Evolutionary conservation across 257 asterid genomes (phyloP).

Genomic region (Nicotiana noctiflora): DNA sequence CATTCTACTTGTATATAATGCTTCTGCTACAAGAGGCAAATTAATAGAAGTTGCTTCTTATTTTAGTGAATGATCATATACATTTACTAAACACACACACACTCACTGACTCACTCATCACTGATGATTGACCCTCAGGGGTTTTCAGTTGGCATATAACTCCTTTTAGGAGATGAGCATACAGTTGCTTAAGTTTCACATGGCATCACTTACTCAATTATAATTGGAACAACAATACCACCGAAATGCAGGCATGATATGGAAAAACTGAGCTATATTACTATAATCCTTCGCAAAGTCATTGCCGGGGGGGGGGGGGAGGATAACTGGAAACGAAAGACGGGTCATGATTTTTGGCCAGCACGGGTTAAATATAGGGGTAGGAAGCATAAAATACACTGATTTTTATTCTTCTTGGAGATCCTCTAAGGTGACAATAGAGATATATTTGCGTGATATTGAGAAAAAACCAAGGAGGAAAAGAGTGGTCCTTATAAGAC

Average conservation of each 20-base stretch:
- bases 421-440: not conserved
- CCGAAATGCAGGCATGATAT: not conserved
- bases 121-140: not conserved
- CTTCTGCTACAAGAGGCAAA: not conserved
- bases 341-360: not conserved
- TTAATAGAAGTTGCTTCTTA: not conserved
- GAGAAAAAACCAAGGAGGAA: not conserved
- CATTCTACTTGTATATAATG: not conserved
- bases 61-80: not conserved
- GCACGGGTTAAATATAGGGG: not conserved
- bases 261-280: not conserved
- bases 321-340: not conserved
- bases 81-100: not conserved
- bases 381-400: not conserved
- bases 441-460: not conserved
- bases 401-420: not conserved
- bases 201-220: not conserved
- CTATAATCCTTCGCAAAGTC: not conserved
- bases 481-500: not conserved
- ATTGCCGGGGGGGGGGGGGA: not conserved
- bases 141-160: not conserved
- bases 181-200: not conserved
- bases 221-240: not conserved
- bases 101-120: not conserved
- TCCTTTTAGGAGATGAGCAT: not conserved